Evolutionary conservation across 2,329 filamentous ascomycete genomes (phyloP).

Genomic region (Hypoxylon sp.): DNA sequence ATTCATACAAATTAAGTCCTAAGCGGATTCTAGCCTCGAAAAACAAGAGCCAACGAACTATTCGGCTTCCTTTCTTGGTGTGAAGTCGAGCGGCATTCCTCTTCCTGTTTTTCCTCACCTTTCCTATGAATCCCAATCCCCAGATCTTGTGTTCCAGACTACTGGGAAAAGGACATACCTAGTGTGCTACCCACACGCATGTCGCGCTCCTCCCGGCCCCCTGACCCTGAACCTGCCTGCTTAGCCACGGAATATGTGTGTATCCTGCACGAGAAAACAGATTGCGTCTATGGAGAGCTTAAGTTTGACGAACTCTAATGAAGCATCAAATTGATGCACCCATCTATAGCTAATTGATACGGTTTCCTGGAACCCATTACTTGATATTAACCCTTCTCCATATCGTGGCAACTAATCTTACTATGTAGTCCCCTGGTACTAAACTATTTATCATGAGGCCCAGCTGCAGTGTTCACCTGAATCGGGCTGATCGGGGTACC

Average conservation of each 20-base stretch:
- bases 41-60: conserved; percentile 8
- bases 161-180: conserved; percentile 27
- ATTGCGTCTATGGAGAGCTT: conserved; percentile 46
- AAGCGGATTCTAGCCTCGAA: conserved; percentile 4
- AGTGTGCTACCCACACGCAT: conserved; percentile 40
- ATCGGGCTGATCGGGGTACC: conserved; percentile 42
- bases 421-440: conserved; percentile 10
- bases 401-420: conserved; percentile 3
- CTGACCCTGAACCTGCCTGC: conserved; percentile 36
- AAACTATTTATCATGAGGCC: conserved; percentile 16
- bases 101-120: not conserved
- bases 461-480: conserved; percentile 41
- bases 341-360: conserved; percentile 8
- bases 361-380: conserved; percentile 6
- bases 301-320: conserved; percentile 17
- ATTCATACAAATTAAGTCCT: not conserved
- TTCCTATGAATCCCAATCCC: conserved; percentile 14
- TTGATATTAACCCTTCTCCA: not conserved
- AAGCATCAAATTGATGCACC: conserved; percentile 22
- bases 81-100: conserved; percentile 19
- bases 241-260: conserved; percentile 43
- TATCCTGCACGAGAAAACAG: conserved; percentile 42
- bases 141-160: conserved; percentile 31
- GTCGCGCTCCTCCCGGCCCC: conserved; percentile 33
- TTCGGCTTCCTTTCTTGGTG: conserved; percentile 10